Evolutionary conservation across 106 monocot genomes (phyloP).

Genomic region (Apostasia ramifera): DNA sequence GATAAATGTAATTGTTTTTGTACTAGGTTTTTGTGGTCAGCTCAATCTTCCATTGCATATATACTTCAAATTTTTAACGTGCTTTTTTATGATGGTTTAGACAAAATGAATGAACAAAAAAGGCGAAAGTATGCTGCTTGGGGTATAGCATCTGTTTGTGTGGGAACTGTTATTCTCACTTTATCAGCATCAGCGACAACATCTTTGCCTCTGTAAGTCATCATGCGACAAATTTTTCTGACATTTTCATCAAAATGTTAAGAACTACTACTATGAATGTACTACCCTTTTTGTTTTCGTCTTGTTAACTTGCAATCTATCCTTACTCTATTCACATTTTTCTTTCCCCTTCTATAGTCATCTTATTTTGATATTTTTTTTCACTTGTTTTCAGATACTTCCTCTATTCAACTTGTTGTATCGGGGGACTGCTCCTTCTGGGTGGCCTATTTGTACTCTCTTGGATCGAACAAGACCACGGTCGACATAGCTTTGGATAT

Average conservation of each 20-base stretch:
- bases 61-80: neutral
- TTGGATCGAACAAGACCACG: conserved; percentile 88
- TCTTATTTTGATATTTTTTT: too few species aligned
- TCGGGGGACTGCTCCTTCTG: conserved; percentile 65
- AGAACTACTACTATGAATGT: neutral
- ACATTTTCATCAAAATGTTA: neutral
- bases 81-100: conserved; percentile 17
- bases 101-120: conserved; percentile 34
- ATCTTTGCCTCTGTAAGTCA: conserved; percentile 53
- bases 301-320: too few species aligned
- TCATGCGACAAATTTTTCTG: neutral
- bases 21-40: too few species aligned
- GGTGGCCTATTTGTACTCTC: conserved; percentile 57
- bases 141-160: conserved; percentile 64
- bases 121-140: conserved; percentile 57
- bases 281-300: too few species aligned
- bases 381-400: neutral
- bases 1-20: conserved; percentile 21
- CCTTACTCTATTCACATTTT: too few species aligned
- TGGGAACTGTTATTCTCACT: conserved; percentile 76
- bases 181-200: conserved; percentile 55
- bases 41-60: too few species aligned
- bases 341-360: too few species aligned
- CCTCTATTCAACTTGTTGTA: conserved; percentile 24
- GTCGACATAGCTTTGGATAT: conserved; percentile 79